Evolutionary conservation across 2,329 filamentous ascomycete species (phyloP).

Genomic region (Fusarium chaquense): DNA sequence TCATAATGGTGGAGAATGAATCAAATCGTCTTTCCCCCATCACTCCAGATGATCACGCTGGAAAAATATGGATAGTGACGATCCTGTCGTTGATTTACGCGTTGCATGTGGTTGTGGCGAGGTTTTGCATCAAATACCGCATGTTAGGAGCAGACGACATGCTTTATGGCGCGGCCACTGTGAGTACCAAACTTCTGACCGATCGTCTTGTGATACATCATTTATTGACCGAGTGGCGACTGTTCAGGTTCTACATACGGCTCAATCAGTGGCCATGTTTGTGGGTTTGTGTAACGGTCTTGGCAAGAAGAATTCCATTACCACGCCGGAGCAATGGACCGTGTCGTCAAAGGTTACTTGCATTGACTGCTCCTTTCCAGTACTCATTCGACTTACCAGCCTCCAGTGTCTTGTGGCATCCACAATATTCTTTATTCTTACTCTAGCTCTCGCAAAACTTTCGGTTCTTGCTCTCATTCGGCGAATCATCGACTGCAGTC

Average conservation of each 20-base stretch:
- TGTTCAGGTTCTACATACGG: constrained; percentile 28
- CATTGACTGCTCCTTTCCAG: accelerated
- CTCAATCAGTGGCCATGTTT: constrained; percentile 35
- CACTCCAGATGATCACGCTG: constrained; percentile 35
- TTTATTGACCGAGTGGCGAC: neutral
- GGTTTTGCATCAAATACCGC: constrained; percentile 40
- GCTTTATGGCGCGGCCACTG: constrained; percentile 27
- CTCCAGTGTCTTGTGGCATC: constrained; percentile 25
- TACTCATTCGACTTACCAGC: accelerated
- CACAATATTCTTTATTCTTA: constrained; percentile 19
- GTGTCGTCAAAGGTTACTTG: constrained; percentile 23
- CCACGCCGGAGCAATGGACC: constrained; percentile 24
- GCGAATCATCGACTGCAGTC: constrained; percentile 36
- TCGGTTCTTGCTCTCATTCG: constrained; percentile 40
- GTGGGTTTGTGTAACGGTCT: constrained; percentile 30
- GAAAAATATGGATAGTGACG: constrained; percentile 40
- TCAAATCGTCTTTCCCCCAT: constrained; percentile 31
- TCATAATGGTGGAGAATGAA: constrained; percentile 19
- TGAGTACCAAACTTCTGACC: neutral
- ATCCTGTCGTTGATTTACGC: constrained; percentile 42
- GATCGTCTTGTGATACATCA: neutral
- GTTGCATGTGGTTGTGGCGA: constrained; percentile 24
- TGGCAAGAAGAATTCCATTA: constrained; percentile 37
- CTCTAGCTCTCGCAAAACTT: constrained; percentile 30
- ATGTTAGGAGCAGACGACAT: constrained; percentile 41